Evolutionary conservation across 495 filamentous ascomycete genomes (phyloP).

Genomic region (Daldinia caldariorum): DNA sequence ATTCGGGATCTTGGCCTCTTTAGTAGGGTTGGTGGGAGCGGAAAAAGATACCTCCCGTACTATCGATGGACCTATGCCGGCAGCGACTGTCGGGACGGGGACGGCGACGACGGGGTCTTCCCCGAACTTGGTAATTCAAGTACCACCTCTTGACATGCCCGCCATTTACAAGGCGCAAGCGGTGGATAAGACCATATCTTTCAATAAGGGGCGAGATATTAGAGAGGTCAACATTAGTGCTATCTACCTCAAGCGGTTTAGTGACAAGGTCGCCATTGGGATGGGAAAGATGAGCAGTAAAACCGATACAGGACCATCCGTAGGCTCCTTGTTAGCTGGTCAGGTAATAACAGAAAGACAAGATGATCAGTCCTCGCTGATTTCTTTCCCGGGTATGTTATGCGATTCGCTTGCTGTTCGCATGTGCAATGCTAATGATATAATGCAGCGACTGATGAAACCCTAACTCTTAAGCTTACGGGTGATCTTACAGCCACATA

Average conservation of each 20-base stretch:
- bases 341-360: neutral
- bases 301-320: neutral
- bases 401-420: neutral
- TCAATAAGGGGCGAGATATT: conserved; percentile 6
- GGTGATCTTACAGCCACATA: neutral
- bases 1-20: conserved; percentile 41
- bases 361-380: neutral
- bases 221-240: conserved; percentile 16
- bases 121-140: conserved; percentile 19
- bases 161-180: conserved; percentile 1
- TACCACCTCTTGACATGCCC: conserved; percentile 5
- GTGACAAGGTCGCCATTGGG: conserved; percentile 13
- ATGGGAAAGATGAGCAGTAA: conserved; percentile 1
- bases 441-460: conserved; percentile 20
- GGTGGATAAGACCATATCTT: conserved; percentile 3
- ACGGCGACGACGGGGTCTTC: conserved; percentile 11
- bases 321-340: neutral
- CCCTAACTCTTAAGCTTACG: conserved; percentile 6
- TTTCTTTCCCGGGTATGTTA: conserved; percentile 24
- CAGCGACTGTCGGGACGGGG: conserved; percentile 11
- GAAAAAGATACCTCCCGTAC: neutral
- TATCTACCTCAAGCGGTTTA: conserved; percentile 23
- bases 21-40: conserved; percentile 33
- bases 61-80: neutral
- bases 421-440: conserved; percentile 8